Base-by-base conservation (phyloP, 805 yeast genomes). In the Huiozyma sinensis region DNA sequence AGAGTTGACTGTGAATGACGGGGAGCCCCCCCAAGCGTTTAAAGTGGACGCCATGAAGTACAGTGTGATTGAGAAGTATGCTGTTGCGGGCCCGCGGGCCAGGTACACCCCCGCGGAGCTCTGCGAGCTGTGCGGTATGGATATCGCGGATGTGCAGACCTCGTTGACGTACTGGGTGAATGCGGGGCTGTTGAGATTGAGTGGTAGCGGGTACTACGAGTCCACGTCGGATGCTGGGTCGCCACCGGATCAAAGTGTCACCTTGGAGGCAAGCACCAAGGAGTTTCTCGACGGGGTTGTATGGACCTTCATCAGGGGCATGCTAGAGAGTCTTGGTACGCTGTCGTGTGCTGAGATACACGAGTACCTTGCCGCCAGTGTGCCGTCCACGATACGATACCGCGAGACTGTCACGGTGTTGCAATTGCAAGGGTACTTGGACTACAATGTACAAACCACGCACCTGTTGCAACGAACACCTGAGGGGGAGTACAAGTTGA, bases 1-100 rank as follows among this genome's bases (percentile, higher is more conserved):
- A 1, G 77, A 75, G 3, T 60, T 90, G 11, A 31, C 33, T 8
- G n/a, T 8, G 9, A 8, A 31, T 11, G 33, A 31, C n/a, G n/a
- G n/a, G n/a, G n/a, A 8, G 9, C 3, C 5, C 5, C 10, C 33
- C 3, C 12, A 40, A 17, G n/a, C 9, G 7, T 17, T 44, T 28
- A 28, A 27, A 5, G 40, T 45, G 5, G 46, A 27, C 5, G 33
- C 42, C 7, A 11, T 32, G 2, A 48, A 48, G 40, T 48, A 42
- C 32, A 35, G 39, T 12, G 42, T 48, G n/a, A 40, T 48, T 12
- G 44, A 44, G 27, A 38, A 40, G 30, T 46, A 46, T 24, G 33
- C 11, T 11, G 3, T 5, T 31, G 11, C 3, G 11, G 33, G 33
- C n/a, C 30, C 31, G 12, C 28, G 17, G 42, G 60, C 72, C 9